Conservation (phyloP, 805 yeast species). For the Suhomyces sp. region DNA sequence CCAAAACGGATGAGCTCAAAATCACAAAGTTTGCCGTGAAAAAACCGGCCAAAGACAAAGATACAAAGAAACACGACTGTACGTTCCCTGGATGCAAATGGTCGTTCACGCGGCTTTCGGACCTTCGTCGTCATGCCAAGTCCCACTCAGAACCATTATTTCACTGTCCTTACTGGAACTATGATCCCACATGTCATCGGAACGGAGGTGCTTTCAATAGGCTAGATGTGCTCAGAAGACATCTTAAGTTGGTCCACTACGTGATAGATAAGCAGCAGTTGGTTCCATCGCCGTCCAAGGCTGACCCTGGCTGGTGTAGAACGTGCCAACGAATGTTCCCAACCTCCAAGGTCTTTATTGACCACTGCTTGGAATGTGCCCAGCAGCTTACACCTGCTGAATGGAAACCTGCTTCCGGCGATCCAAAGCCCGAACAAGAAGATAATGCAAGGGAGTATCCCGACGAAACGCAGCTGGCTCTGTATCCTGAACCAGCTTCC, state of each 20-base stretch:
- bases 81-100: slow-evolving; percentile 51
- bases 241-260: slow-evolving; percentile 66
- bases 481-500: neutral
- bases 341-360: slow-evolving; percentile 54
- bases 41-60: slow-evolving; percentile 5
- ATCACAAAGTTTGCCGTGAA: slow-evolving; percentile 5
- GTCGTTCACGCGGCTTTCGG: slow-evolving; percentile 70
- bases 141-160: slow-evolving; percentile 66
- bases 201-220: slow-evolving; percentile 75
- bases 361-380: slow-evolving; percentile 67
- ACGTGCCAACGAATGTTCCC: slow-evolving; percentile 58
- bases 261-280: slow-evolving; percentile 44
- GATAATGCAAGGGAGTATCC: neutral
- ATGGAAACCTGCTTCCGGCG: slow-evolving; percentile 5
- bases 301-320: slow-evolving; percentile 67
- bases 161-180: slow-evolving; percentile 71
- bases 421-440: neutral
- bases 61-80: slow-evolving; percentile 39
- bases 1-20: slow-evolving; percentile 2
- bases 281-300: slow-evolving; percentile 24
- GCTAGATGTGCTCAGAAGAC: slow-evolving; percentile 72
- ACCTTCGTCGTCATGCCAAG: slow-evolving; percentile 62
- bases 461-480: neutral
- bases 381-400: slow-evolving; percentile 12
- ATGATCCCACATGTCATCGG: slow-evolving; percentile 69